Base-by-base conservation (phyloP, 768 basidiomycete genomes). In the Tulasnella sp. region DNA sequence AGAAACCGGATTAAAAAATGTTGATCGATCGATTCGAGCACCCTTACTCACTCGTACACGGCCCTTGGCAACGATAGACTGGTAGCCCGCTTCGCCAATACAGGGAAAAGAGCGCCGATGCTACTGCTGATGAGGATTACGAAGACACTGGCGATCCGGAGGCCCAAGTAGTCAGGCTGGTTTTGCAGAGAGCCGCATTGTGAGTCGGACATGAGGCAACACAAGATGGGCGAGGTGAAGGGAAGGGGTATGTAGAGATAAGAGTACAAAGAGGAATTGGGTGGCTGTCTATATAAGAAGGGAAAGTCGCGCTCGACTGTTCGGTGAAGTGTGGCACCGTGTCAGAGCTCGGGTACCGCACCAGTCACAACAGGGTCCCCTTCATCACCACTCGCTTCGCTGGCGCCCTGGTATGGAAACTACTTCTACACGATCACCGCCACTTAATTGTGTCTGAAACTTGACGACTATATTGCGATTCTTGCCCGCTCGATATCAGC, bases 81-180 rank as follows among this genome's bases (percentile, higher is more conserved):
- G 7, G 67, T 72, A 0, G 79, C 74, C 51, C 79, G 75, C 49
- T 67, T 75, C 4, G 84, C 77, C 23, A 88, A 66, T 30, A 91
- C 75, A 15, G 89, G 89, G 71, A 90, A 86, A 54, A 84, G 72
- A 3, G 86, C 79, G 15, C 86, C 88, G 9, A 68, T 64, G 7
- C 73, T 70, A 2, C 86, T 85, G 23, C 80, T 77, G 2, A 73
- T 67, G 60, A 87, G 75, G 67, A 91, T 81, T 65, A 92, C 75
- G 71, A 91, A 91, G 64, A 90, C 70, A 21, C 86, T 80, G 0
- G 78, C 88, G 49, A 90, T 75, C 3, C 88, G 80, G 47, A 91
- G 63, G 24, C 50, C 41, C 2, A 24, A 23, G 62, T 26, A 60
- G 21, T 34, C 43, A 27, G 60, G 19, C 60, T 47, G 34, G 48